Conservation (phyloP, 345 rosid species). For the Mercurialis annua region DNA sequence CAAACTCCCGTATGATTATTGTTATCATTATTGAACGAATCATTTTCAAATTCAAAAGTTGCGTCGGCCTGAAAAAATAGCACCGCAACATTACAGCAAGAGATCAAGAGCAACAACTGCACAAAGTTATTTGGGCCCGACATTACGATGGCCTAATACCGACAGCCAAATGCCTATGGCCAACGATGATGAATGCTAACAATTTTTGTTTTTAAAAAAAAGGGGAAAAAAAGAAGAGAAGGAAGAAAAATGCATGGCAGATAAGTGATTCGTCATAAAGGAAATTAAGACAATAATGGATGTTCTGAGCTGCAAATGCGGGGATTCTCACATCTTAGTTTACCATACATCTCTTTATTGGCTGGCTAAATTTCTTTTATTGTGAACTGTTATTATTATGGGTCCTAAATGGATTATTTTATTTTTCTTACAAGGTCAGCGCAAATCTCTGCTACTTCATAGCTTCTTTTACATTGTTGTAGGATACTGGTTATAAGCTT, state of each 20-base stretch:
- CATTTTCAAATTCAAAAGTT: background rate
- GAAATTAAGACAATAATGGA: background rate
- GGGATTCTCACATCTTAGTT: background rate
- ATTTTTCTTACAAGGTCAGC: no score
- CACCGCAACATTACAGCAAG: background rate
- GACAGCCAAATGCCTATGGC: background rate
- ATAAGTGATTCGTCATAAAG: background rate
- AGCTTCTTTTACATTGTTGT: no score
- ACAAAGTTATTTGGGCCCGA: background rate
- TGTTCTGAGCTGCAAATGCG: constrained; percentile 3
- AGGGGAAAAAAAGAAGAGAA: background rate
- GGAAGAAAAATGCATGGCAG: background rate
- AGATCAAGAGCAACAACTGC: background rate
- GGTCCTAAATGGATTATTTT: no score
- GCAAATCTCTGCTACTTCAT: no score
- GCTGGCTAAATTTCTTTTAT: background rate
- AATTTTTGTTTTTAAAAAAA: background rate
- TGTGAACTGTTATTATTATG: no score
- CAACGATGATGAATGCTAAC: background rate
- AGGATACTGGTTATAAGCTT: no score
- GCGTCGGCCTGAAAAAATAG: background rate
- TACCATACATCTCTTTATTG: background rate
- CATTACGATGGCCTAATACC: background rate
- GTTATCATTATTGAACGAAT: no score
- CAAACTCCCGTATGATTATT: background rate